phyloP scores from a whole-genome alignment of 176 grass and related monocot genomes.

The Phoenix roebelenii region DNA sequence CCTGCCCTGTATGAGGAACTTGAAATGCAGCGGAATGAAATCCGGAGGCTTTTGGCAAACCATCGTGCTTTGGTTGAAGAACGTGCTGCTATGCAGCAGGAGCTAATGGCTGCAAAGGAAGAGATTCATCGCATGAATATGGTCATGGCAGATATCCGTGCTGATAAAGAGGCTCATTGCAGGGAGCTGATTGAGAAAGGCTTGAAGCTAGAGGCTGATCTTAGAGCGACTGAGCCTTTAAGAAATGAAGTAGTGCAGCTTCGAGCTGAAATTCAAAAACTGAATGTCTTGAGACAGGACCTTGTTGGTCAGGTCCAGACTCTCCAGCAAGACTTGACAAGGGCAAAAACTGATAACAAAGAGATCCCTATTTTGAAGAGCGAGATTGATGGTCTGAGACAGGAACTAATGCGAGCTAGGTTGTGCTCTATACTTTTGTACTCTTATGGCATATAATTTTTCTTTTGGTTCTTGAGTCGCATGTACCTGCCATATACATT shows the following conservation, averaged over 20 bases:
- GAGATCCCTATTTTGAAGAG: conserved; percentile 3
- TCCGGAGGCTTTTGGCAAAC: too few species aligned
- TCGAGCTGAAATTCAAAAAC: conserved; percentile 17
- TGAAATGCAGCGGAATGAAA: too few species aligned
- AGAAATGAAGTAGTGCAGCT: conserved; percentile 4
- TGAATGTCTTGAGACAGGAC: conserved; percentile 12
- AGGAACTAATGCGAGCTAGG: conserved; percentile 3
- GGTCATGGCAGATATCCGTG: conserved; percentile 3
- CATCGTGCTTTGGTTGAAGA: not conserved
- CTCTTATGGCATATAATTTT: not conserved
- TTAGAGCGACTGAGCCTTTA: conserved; percentile 10
- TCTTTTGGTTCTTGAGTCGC: too few species aligned
- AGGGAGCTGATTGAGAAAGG: conserved; percentile 7
- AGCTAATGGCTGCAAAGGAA: conserved; percentile 12
- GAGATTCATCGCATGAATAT: conserved; percentile 9
- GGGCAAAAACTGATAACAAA: conserved; percentile 9
- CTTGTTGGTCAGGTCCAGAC: conserved; percentile 7
- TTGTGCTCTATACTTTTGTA: not conserved
- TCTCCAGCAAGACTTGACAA: conserved; percentile 14
- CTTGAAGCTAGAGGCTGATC: conserved; percentile 4
- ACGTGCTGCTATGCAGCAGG: conserved; percentile 1
- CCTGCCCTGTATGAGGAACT: too few species aligned
- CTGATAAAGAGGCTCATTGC: conserved; percentile 16
- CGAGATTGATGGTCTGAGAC: conserved; percentile 4
- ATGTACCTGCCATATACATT: too few species aligned